These are phyloP conservation scores for Candida ulmi DNA, from an alignment of 805 yeast species.

Conservation along the genomic window DNA sequence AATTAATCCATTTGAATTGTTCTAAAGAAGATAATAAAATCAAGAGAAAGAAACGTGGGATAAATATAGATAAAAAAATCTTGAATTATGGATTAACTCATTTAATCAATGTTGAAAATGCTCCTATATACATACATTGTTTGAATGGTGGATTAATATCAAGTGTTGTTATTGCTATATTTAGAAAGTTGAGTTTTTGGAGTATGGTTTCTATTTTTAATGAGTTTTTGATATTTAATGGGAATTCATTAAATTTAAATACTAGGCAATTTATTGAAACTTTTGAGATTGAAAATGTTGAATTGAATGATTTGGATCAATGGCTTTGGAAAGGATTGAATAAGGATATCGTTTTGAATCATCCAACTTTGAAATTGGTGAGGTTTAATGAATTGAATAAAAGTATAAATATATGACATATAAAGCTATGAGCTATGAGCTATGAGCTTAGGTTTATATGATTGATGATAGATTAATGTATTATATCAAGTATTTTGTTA, in stretches of 20 bases:
- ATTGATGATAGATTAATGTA: too few relatives aligned
- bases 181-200: constrained; percentile 83
- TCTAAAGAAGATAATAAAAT: constrained; percentile 41
- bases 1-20: constrained; percentile 61
- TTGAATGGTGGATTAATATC: constrained; percentile 87
- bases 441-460: too few relatives aligned
- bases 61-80: constrained; percentile 66
- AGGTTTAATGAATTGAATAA: constrained; percentile 3
- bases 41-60: constrained; percentile 77
- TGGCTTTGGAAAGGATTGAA: constrained; percentile 30
- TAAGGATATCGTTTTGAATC: constrained; percentile 22
- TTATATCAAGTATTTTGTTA: too few relatives aligned
- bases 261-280: constrained; percentile 82
- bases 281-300: constrained; percentile 60
- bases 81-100: constrained; percentile 56
- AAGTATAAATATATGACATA: neutral
- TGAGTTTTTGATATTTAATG: constrained; percentile 67
- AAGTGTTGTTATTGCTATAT: constrained; percentile 77
- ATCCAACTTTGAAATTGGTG: constrained; percentile 21
- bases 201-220: constrained; percentile 79
- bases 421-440: too few relatives aligned
- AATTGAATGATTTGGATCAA: constrained; percentile 29
- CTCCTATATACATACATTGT: constrained; percentile 83
- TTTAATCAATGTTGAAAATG: constrained; percentile 49
- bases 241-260: constrained; percentile 72